phyloP scores from a whole-genome alignment of 495 filamentous ascomycete genomes.

The Chaetomium fimeti region DNA sequence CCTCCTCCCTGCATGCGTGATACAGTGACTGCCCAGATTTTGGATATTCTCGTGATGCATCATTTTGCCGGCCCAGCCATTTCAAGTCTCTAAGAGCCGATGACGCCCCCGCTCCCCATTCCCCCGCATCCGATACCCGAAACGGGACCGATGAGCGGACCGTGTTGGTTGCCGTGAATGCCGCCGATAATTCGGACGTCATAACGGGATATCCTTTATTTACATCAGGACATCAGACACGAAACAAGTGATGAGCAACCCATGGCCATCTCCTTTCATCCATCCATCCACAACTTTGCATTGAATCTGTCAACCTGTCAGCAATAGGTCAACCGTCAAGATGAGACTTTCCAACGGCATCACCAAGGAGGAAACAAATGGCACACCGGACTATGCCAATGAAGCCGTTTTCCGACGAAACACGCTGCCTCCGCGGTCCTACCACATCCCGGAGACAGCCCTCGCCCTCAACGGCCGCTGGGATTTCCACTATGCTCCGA shows the following conservation, averaged over 20 bases:
- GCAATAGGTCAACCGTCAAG: too few relatives aligned
- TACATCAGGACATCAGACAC: neutral
- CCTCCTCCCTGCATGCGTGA: too few relatives aligned
- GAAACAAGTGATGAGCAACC: too few relatives aligned
- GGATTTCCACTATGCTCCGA: conserved; percentile 57
- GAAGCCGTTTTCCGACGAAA: conserved; percentile 49
- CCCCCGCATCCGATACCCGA: neutral
- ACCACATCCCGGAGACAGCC: conserved; percentile 48
- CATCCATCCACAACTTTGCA: neutral
- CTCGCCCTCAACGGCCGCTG: conserved; percentile 57
- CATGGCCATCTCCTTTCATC: too few relatives aligned
- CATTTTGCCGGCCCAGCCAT: too few relatives aligned
- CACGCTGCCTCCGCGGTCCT: conserved; percentile 49
- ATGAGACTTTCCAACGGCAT: conserved; percentile 14
- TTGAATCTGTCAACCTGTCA: neutral
- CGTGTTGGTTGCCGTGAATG: neutral
- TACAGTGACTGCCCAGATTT: too few relatives aligned
- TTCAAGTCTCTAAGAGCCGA: too few relatives aligned
- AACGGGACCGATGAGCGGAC: neutral
- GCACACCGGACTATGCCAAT: conserved; percentile 33
- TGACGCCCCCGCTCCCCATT: neutral
- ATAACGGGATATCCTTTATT: neutral
- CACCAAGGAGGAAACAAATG: conserved; percentile 21
- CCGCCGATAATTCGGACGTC: neutral
- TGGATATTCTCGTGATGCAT: too few relatives aligned